Base-by-base conservation (phyloP, 495 filamentous ascomycete genomes). In the Neurospora sp. region DNA sequence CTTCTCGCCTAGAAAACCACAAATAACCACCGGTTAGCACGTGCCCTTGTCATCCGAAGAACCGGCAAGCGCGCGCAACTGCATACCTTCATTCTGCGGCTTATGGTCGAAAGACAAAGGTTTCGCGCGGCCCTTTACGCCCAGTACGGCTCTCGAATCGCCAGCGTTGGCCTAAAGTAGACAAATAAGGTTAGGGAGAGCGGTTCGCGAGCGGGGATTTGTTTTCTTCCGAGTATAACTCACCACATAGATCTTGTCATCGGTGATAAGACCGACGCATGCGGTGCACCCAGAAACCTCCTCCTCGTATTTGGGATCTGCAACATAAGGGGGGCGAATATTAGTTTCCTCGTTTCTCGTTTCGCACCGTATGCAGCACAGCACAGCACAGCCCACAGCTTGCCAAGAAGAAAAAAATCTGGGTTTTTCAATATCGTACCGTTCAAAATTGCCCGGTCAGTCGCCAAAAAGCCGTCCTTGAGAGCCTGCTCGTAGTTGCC, bases 251-350 rank as follows among this genome's bases (percentile, higher is more conserved):
- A 99, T 95, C 81, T 96, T 97, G 76, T 94, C 91, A 77, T 91
- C 89, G 39, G 92, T 92, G 76, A 98, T 91, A 76, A 99, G 86
- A 69, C 90, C 91, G 71, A 96, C 93, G 59, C 96, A 94, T 35
- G 96, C 94, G 70, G 96, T 99, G 83, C 96, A 99, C 54, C 96
- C 96, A 40, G 96, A 99, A 72, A 98, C 94, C 83, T 99, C 96
- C 75, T 98, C 95, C 80, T 96, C 93, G 81, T 97, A 98, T 81
- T 91, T 92, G 73, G 94, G 94, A 84, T 99, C 96, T 99, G 76
- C 44, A 69, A 14, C 9, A 27, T n/a, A 62, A 74, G 72, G 70
- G 48, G 48, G 38, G 27, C 42, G 73, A 42, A 27, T 20, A 66
- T 62, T 39, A 42, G 27, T 7, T 54, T 69, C 54, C 71, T 40